phyloP scores from a whole-genome alignment of 805 yeast genomes.

The Sungouiella thailandica region DNA sequence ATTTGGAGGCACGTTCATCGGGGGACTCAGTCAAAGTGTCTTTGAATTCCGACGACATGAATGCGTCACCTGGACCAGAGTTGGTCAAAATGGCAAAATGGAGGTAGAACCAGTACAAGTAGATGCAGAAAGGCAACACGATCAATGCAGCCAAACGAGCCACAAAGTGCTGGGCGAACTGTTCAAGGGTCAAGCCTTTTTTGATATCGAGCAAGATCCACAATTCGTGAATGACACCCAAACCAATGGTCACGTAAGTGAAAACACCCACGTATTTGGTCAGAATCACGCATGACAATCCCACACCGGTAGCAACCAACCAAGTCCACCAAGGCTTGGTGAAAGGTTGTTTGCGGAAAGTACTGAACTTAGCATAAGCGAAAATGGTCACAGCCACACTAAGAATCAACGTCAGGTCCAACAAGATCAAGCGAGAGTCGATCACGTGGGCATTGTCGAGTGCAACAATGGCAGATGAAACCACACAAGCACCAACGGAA shows the following conservation, averaged over 20 bases:
- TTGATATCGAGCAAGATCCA: conserved; percentile 81
- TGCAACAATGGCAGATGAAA: conserved; percentile 71
- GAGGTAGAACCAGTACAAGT: conserved; percentile 84
- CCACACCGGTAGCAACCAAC: conserved; percentile 78
- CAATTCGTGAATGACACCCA: conserved; percentile 78
- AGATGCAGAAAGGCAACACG: conserved; percentile 74
- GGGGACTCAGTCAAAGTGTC: conserved; percentile 85
- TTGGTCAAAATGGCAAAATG: conserved; percentile 77
- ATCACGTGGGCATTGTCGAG: conserved; percentile 88
- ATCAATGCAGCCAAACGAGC: conserved; percentile 71
- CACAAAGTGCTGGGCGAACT: conserved; percentile 62
- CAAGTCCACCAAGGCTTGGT: conserved; percentile 78
- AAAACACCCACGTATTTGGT: conserved; percentile 96
- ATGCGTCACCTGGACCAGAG: conserved; percentile 94
- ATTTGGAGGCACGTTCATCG: conserved; percentile 63
- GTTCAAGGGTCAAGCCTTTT: conserved; percentile 55
- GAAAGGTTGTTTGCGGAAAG: conserved; percentile 63
- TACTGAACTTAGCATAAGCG: conserved; percentile 72
- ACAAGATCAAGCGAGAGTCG: conserved; percentile 83
- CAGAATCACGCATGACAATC: conserved; percentile 86
- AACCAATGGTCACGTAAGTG: conserved; percentile 83
- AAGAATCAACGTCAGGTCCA: conserved; percentile 84
- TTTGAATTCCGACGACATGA: conserved; percentile 95
- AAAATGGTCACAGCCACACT: conserved; percentile 79
- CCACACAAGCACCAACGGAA: conserved; percentile 70